Conservation (phyloP, 108 stramenopile species). For the Discostella pseudostelligera region DNA sequence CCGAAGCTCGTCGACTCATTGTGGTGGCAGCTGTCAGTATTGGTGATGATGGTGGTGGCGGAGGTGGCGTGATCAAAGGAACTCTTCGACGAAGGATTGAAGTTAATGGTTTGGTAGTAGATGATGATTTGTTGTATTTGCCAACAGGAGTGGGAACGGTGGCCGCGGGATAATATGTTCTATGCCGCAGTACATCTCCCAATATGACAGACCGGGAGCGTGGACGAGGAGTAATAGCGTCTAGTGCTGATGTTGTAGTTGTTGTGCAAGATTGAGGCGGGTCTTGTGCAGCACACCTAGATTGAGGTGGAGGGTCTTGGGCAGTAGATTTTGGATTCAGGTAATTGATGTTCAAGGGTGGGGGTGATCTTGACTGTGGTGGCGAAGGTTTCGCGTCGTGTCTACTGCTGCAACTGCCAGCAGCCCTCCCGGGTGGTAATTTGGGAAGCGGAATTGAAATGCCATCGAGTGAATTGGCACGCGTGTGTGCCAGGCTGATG, state of each 20-base stretch:
- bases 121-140: neutral
- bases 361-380: too few relatives aligned
- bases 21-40: too few relatives aligned
- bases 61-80: neutral
- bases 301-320: neutral
- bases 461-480: slow-evolving; percentile 4
- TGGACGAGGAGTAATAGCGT: neutral
- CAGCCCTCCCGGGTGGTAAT: neutral
- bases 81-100: slow-evolving; percentile 18
- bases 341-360: too few relatives aligned
- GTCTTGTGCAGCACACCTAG: too few relatives aligned
- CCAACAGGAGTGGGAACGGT: slow-evolving; percentile 7
- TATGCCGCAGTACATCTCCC: neutral
- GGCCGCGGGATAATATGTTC: slow-evolving; percentile 29
- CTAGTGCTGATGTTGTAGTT: too few relatives aligned
- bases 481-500: neutral
- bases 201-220: neutral
- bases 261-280: too few relatives aligned
- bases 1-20: too few relatives aligned
- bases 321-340: neutral
- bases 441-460: neutral
- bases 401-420: neutral
- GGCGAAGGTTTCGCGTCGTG: neutral
- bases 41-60: neutral
- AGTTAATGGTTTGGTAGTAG: neutral